These are phyloP conservation scores for Yamadazyma insecticola DNA, from an alignment of 805 yeast species.

Conservation along the genomic window DNA sequence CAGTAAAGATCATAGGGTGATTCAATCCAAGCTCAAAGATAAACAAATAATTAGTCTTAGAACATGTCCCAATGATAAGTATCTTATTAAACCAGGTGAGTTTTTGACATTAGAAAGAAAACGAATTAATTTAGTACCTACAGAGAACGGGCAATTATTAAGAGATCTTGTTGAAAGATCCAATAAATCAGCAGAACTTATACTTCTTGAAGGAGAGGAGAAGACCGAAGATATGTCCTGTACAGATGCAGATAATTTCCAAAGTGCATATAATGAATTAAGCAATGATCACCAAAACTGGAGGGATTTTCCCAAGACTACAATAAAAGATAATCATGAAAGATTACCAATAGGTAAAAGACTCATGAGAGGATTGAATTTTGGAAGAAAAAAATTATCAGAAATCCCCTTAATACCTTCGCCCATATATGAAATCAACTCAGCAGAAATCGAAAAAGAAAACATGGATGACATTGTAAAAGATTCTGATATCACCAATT, in stretches of 20 bases:
- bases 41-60: slow-evolving; percentile 37
- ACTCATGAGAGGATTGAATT: not conserved
- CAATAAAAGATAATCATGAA: too few species aligned
- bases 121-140: not conserved
- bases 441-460: slow-evolving; percentile 1
- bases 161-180: too few species aligned
- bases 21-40: slow-evolving; percentile 29
- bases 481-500: too few species aligned
- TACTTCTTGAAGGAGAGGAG: too few species aligned
- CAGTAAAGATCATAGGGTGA: slow-evolving; percentile 31
- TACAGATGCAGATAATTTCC: too few species aligned
- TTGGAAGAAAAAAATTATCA: slow-evolving; percentile 3
- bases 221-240: too few species aligned
- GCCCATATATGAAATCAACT: slow-evolving; percentile 5
- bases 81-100: slow-evolving; percentile 26
- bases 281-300: too few species aligned
- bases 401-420: slow-evolving; percentile 7
- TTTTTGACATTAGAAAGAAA: slow-evolving; percentile 19
- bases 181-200: too few species aligned
- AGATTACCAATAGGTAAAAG: not conserved
- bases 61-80: slow-evolving; percentile 29
- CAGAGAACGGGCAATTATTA: not conserved
- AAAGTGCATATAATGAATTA: too few species aligned
- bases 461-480: not conserved
- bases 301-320: too few species aligned